Evolutionary conservation across 2,329 filamentous ascomycete genomes (phyloP), one percentile per base, ranked within the genome.

Genomic region (Epichloe glyceriae): DNA sequence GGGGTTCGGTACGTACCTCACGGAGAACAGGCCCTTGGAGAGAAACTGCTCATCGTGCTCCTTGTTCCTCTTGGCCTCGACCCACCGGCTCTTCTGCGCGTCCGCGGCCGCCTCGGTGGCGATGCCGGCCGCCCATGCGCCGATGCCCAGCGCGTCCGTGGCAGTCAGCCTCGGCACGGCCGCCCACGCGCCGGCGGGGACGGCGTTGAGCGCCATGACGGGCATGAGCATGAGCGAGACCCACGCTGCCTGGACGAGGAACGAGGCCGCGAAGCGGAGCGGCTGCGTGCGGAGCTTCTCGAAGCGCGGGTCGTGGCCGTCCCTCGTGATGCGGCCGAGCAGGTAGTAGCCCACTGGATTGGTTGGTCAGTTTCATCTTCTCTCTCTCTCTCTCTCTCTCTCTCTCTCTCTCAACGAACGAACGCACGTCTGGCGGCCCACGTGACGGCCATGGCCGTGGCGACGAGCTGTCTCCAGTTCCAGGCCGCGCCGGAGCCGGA

Each of bases 301-400:
- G 59, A 74, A 74, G 48, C 71, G 69, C 20, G 68, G 67, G 67
- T 86, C 83, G 46, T 73, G 67, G 47, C 82, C 82, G 40, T 80
- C 70, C 40, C 72, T 63, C 11, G 78, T 69, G 55, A 85, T 76
- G 53, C 83, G 74, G 22, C 70, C 63, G 69, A 83, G 84, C 55
- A 86, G 75, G 63, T 79, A 85, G 0, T 73, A 69, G 35, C 83
- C 82, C 61, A 86, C 79, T n/a, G n/a, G n/a, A n/a, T n/a, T n/a
- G n/a, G n/a, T n/a, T n/a, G n/a, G n/a, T 83, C 35, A 38, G 35
- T 14, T 20, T 20, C 52, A 22, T 52, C 35, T 47, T 20, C 14
- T 22, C 14, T n/a, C 22, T 15, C 26, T 47, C 34, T 38, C 33
- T 7, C 6, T 20, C 19, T 20, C 19, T 3, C 3, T 3, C 34